Evolutionary conservation across 345 rosid species (phyloP), one percentile per base, ranked within the genome.

Genomic region (Euphorbia tirucalli): DNA sequence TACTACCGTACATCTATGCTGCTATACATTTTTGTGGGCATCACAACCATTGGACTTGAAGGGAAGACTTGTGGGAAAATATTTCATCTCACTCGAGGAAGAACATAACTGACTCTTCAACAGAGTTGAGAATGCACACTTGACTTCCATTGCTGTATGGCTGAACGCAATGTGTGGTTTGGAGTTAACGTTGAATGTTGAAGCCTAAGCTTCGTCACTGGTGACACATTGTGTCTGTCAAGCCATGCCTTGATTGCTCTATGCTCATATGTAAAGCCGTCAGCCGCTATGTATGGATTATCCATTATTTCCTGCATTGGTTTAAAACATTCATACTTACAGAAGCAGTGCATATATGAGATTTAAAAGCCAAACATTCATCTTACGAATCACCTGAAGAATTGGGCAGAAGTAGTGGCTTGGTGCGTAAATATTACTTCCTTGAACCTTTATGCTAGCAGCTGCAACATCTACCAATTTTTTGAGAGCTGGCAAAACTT

Each of bases 211-310:
- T 85, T 91, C 74, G 98, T 85, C 64, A 88, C 94, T 0, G 96
- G 96, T 52, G 98, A 93, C 32, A 88, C 83, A 10, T 80, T 74
- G 82, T 88, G 85, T 75, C 77, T 87, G 46, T 75, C 85, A 57
- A 88, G 83, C 98, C 97, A 93, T 1, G 86, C 87, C 68, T 81
- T 83, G 11, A 93, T 91, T 28, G 94, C 96, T 81, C 69, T 75
- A 22, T 80, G 87, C 81, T 93, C 97, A 11, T 93, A 93, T 0
- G 96, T 87, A 79, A 89, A 91, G 66, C 98, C 96, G 82, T 93
- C 97, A 16, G 88, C 91, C 39, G 96, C 92, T 78, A 91, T 83
- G 74, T 84, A 81, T n/a, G 98, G 98, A 75, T 93, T 90, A 65
- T 86, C 94, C 94, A 89, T 91, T 57, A 93, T 73, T 79, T 91